A percentile compares a stretch with the other conserved stretches of the same genome.
phyloP scores from a whole-genome alignment of 2,329 filamentous ascomycete species.

The Ophiocordyceps camponoti-rufipedis region DNA sequence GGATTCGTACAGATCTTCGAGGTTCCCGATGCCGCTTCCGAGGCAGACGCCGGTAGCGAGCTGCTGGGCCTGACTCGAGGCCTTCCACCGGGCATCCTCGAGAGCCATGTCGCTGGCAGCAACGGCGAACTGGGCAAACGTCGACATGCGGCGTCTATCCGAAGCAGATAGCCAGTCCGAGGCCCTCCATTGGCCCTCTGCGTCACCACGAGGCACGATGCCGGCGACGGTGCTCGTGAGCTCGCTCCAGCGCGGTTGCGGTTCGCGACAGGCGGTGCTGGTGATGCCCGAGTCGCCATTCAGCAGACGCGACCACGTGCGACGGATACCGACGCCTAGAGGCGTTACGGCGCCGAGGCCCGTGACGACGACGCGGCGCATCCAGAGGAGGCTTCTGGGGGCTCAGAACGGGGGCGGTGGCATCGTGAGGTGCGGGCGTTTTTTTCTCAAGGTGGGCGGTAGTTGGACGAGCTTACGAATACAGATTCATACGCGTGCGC shows the following conservation, averaged over 20 bases:
- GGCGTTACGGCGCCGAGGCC: constrained; percentile 71
- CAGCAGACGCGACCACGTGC: constrained; percentile 66
- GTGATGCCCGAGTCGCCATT: constrained; percentile 65
- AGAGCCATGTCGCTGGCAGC: constrained; percentile 77
- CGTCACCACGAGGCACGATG: constrained; percentile 42
- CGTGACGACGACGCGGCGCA: constrained; percentile 66
- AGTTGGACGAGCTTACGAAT: neutral
- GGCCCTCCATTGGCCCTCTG: constrained; percentile 28
- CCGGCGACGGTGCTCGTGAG: constrained; percentile 77
- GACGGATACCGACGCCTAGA: constrained; percentile 59
- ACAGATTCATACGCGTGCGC: neutral
- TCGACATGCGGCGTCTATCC: constrained; percentile 65
- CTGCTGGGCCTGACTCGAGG: constrained; percentile 37
- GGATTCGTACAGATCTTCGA: constrained; percentile 78
- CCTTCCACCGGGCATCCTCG: constrained; percentile 61
- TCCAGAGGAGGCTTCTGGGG: constrained; percentile 9
- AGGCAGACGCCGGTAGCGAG: constrained; percentile 80
- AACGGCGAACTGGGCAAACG: constrained; percentile 80
- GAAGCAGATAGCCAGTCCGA: constrained; percentile 33
- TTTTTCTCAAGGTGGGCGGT: neutral
- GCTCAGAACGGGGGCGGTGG: neutral
- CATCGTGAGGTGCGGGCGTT: neutral
- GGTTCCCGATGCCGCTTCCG: constrained; percentile 86
- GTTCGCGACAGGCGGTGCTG: constrained; percentile 46
- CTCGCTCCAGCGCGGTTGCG: constrained; percentile 39